Base-by-base conservation (phyloP, 768 basidiomycete species). In the Auriscalpium vulgare region DNA sequence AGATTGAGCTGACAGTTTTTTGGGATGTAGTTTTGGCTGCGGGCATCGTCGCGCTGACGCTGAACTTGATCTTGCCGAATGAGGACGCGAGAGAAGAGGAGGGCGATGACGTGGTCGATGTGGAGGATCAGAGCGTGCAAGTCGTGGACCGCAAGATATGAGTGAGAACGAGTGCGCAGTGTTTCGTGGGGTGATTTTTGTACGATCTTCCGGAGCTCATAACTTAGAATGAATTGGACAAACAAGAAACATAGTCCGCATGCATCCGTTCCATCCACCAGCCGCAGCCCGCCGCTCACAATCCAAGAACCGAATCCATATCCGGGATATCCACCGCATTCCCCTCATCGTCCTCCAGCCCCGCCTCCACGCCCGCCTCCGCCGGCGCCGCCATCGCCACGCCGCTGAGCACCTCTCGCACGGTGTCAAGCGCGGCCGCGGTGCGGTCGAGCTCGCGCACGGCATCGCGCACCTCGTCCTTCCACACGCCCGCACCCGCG, bases 21-120 rank as follows among this genome's bases (percentile, higher is more conserved):
- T 50, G 14, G 19, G 47, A n/a, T 11, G 34, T 55, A 77, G 75
- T 75, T 68, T 62, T 80, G 37, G 67, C 71, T 14, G 65, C 72
- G 3, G 77, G 75, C 34, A 57, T 80, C 47, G 69, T 76, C 17
- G 77, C 74, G 6, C 67, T 72, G 47, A 56, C 77, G n/a, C 68
- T 79, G 37, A 78, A 78, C 64, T 62, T 72, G 34, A 72, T 79
- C n/a, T 60, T 80, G 13, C 78, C 78, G 4, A 61, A 71, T 29
- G 71, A 71, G 48, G 62, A 66, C 19, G 4, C 35, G 5, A 23
- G 36, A 10, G 19, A 50, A n/a, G 50, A 51, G 11, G 44, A 50
- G 14, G 49, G 55, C 9, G 49, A 23, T 34, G 50, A 52, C 10
- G 50, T 43, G 40, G 17, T 37, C 6, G 43, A 52, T 13, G 19